Conservation (phyloP, 805 yeast genomes). For the Jamesozyma lodderae region DNA sequence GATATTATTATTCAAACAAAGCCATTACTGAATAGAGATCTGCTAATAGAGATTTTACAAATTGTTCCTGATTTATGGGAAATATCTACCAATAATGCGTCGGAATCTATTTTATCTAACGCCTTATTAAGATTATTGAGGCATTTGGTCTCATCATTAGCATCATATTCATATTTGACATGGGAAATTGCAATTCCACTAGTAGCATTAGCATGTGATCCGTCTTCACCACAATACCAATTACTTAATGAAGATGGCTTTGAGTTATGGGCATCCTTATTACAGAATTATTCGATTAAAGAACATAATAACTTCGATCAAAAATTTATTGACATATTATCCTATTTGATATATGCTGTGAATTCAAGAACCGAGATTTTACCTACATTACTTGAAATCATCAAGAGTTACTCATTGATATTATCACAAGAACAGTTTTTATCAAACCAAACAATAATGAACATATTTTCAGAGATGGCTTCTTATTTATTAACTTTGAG, state of each 20-base stretch:
- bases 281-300: conserved; percentile 49
- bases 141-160: conserved; percentile 47
- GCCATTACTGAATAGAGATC: conserved; percentile 46
- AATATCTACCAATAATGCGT: conserved; percentile 31
- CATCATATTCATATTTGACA: conserved; percentile 41
- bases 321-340: conserved; percentile 39
- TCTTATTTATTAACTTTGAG: conserved; percentile 52
- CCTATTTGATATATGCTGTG: conserved; percentile 48
- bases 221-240: conserved; percentile 43
- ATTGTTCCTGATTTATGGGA: conserved; percentile 79
- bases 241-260: conserved; percentile 77
- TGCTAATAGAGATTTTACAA: conserved; percentile 42
- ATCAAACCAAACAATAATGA: conserved; percentile 20
- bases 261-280: conserved; percentile 68
- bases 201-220: conserved; percentile 52
- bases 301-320: conserved; percentile 22
- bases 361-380: conserved; percentile 66
- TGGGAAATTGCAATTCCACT: conserved; percentile 56
- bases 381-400: conserved; percentile 51
- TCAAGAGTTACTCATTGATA: conserved; percentile 52
- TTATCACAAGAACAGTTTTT: conserved; percentile 33
- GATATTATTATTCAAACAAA: conserved; percentile 55
- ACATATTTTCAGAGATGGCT: conserved; percentile 40
- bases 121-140: conserved; percentile 48
- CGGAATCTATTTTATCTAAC: conserved; percentile 38